Evolutionary conservation across 1,284 basidiomycete genomes (phyloP).

Genomic region (Ustilago cynodontis): DNA sequence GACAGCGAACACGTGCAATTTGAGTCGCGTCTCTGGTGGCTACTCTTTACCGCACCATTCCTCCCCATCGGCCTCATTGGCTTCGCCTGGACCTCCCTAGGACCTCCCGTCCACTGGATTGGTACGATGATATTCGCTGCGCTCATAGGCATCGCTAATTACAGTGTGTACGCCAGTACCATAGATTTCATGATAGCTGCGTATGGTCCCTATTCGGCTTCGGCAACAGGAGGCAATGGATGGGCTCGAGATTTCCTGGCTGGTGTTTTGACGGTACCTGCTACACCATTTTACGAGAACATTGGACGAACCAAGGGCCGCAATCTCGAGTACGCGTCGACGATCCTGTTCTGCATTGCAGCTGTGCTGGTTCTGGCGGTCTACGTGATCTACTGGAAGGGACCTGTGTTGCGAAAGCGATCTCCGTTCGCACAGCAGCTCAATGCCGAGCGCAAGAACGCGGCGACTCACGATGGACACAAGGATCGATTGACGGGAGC

Average conservation of each 20-base stretch:
- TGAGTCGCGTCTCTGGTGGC: conserved; percentile 70
- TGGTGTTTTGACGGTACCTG: conserved; percentile 71
- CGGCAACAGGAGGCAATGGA: conserved; percentile 70
- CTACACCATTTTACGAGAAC: conserved; percentile 71
- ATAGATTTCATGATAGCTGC: conserved; percentile 71
- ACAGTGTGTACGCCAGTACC: conserved; percentile 66
- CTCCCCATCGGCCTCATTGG: conserved; percentile 71
- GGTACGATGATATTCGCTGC: conserved; percentile 71
- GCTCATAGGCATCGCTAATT: conserved; percentile 71
- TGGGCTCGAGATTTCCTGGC: conserved; percentile 70
- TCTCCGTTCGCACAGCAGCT: conserved; percentile 47
- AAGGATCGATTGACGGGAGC: conserved; percentile 26
- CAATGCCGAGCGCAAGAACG: conserved; percentile 21
- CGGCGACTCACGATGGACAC: conserved; percentile 16
- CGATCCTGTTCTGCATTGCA: conserved; percentile 71
- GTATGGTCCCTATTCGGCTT: conserved; percentile 71
- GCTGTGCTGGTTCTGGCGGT: conserved; percentile 70
- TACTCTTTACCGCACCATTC: conserved; percentile 70
- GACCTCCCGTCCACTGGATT: conserved; percentile 71
- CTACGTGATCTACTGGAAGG: conserved; percentile 72
- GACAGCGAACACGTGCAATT: conserved; percentile 64
- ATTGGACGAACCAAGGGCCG: conserved; percentile 63
- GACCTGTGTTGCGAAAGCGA: conserved; percentile 53
- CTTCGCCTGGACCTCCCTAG: conserved; percentile 72
- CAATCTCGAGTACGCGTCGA: conserved; percentile 70